A percentile compares a stretch with the other conserved stretches of the same genome.
Evolutionary conservation across 2,329 filamentous ascomycete species (phyloP).

Genomic region (Teratosphaeria zuluensis): DNA sequence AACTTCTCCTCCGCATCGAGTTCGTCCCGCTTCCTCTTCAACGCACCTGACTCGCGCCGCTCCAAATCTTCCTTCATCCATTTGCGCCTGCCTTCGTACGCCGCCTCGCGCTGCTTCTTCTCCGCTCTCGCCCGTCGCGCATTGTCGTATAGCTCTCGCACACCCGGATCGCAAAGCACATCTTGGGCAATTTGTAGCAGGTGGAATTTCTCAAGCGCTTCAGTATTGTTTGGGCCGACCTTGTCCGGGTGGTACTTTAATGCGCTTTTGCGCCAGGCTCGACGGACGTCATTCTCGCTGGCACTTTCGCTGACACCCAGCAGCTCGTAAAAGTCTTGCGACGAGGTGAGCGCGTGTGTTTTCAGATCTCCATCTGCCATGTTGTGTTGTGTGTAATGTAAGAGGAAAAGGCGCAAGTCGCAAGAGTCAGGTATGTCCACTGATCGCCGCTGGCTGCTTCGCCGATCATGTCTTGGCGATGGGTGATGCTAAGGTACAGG

Average conservation of each 20-base stretch:
- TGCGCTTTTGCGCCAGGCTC: slow-evolving; percentile 74
- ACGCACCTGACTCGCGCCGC: slow-evolving; percentile 51
- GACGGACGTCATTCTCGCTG: slow-evolving; percentile 62
- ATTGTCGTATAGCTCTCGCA: slow-evolving; percentile 69
- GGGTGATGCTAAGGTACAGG: neutral
- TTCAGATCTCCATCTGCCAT: slow-evolving; percentile 35
- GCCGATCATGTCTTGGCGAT: neutral
- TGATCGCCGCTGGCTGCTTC: neutral
- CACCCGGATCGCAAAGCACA: slow-evolving; percentile 60
- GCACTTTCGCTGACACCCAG: slow-evolving; percentile 58
- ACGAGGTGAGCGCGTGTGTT: slow-evolving; percentile 30
- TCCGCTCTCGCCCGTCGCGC: slow-evolving; percentile 61
- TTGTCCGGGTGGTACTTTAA: slow-evolving; percentile 95
- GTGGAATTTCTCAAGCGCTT: slow-evolving; percentile 73
- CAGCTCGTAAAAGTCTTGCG: slow-evolving; percentile 65
- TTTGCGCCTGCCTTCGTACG: slow-evolving; percentile 62
- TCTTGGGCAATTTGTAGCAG: slow-evolving; percentile 78
- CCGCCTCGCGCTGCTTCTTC: slow-evolving; percentile 59
- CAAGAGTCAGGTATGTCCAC: neutral
- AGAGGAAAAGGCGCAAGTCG: neutral
- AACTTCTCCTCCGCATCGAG: slow-evolving; percentile 46
- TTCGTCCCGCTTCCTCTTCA: slow-evolving; percentile 37
- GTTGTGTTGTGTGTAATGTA: neutral
- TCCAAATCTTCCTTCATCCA: slow-evolving; percentile 82
- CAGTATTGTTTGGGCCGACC: slow-evolving; percentile 49